Evolutionary conservation across 208 protist genomes (phyloP).

Genomic region (Spongospora subterranea): DNA sequence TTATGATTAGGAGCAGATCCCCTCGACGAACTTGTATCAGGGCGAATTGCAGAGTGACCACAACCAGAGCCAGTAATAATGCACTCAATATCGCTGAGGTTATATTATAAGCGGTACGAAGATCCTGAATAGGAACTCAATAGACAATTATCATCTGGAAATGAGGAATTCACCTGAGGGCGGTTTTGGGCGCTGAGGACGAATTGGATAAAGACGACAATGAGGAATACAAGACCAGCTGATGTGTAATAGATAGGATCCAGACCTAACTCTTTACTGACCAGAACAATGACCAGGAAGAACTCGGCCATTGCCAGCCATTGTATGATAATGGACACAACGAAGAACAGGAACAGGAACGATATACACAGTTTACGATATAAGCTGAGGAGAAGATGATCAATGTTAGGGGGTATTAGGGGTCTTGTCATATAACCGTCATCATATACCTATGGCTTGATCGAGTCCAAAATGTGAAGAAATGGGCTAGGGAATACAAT

Average conservation of each 20-base stretch:
- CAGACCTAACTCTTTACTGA: background rate
- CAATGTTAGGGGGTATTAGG: background rate
- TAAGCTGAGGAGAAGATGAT: background rate
- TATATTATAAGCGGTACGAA: conserved; percentile 3
- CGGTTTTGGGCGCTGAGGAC: conserved; percentile 41
- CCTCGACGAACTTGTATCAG: background rate
- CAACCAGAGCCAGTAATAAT: background rate
- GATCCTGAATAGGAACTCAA: background rate
- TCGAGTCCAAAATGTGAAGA: conserved; percentile 43
- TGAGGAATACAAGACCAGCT: background rate
- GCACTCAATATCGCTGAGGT: conserved; percentile 18
- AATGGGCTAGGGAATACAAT: conserved; percentile 44
- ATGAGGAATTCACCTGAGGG: background rate
- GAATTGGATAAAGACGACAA: conserved; percentile 25
- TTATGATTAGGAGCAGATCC: conserved; percentile 6
- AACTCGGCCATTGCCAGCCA: conserved; percentile 41
- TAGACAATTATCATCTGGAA: conserved; percentile 10
- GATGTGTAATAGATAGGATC: background rate
- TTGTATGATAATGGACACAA: conserved; percentile 1
- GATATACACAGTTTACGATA: conserved; percentile 21
- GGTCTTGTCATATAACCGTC: too few relatives aligned
- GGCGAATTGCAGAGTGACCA: background rate
- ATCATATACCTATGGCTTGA: background rate
- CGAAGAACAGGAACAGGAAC: conserved; percentile 37
- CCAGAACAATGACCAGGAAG: conserved; percentile 51